These are phyloP conservation scores for Talaromyces proteolyticus DNA, from an alignment of 495 filamentous ascomycete genomes.

Conservation along the genomic window DNA sequence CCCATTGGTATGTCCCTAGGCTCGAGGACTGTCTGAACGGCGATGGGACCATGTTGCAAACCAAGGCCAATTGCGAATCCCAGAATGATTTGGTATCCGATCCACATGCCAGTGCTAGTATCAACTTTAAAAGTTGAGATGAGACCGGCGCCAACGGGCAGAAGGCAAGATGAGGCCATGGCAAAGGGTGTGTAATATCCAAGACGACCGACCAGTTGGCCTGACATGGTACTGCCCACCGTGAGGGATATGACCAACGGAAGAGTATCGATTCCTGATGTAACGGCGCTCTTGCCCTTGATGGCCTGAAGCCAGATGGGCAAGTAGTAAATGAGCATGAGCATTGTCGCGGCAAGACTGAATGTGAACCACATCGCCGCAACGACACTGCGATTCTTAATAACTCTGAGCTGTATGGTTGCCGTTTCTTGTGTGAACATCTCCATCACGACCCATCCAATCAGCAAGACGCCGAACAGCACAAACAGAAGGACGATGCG, in stretches of 20 bases:
- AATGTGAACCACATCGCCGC: conserved; percentile 33
- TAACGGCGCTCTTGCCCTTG: conserved; percentile 19
- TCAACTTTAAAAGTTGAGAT: conserved; percentile 52
- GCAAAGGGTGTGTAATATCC: conserved; percentile 67
- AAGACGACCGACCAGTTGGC: conserved; percentile 43
- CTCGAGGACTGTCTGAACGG: conserved; percentile 55
- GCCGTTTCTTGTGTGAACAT: conserved; percentile 7
- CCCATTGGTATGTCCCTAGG: conserved; percentile 53
- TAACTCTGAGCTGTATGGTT: conserved; percentile 21
- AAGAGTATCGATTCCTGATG: conserved; percentile 29
- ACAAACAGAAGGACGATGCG: conserved; percentile 32
- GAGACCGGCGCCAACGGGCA: conserved; percentile 56
- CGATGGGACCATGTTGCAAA: conserved; percentile 61
- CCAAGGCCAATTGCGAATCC: conserved; percentile 49
- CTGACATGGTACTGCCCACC: conserved; percentile 37
- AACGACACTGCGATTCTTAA: conserved; percentile 40
- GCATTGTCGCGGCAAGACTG: conserved; percentile 17
- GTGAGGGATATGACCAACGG: conserved; percentile 42
- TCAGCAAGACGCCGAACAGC: conserved; percentile 14
- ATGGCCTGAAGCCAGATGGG: conserved; percentile 76
- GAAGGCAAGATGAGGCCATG: conserved; percentile 43
- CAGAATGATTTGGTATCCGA: conserved; percentile 20
- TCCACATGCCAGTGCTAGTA: conserved; percentile 50
- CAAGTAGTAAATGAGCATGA: conserved; percentile 53
- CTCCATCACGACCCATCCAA: conserved; percentile 18